Evolutionary conservation across 768 basidiomycete species (phyloP).

Genomic region (Boletus tomentosulus): DNA sequence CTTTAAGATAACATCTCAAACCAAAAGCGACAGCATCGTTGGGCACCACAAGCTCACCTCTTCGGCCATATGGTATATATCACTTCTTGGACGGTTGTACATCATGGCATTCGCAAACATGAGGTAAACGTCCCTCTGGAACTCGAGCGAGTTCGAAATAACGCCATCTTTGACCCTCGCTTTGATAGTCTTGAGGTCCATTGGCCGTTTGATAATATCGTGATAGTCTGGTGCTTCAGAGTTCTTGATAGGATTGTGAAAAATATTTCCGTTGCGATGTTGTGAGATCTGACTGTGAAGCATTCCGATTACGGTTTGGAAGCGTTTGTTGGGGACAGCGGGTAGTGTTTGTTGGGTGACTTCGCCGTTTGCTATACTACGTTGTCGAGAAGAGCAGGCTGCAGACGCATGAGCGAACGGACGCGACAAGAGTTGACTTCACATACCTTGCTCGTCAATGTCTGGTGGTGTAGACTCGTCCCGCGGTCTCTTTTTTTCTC

Average conservation of each 20-base stretch:
- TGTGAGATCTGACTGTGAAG: constrained; percentile 79
- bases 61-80: constrained; percentile 87
- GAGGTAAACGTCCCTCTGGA: constrained; percentile 82
- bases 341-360: constrained; percentile 18
- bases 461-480: constrained; percentile 23
- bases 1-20: constrained; percentile 30
- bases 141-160: constrained; percentile 80
- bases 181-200: constrained; percentile 94
- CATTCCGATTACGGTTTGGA: constrained; percentile 78
- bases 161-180: constrained; percentile 77
- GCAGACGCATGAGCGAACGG: constrained; percentile 1
- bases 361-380: constrained; percentile 15
- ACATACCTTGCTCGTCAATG: constrained; percentile 44
- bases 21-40: constrained; percentile 1
- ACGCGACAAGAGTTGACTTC: too few species aligned
- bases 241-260: constrained; percentile 84
- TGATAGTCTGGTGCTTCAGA: constrained; percentile 89
- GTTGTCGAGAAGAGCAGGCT: constrained; percentile 20
- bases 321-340: constrained; percentile 53
- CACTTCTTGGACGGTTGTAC: constrained; percentile 86
- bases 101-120: constrained; percentile 99
- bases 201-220: constrained; percentile 89
- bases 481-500: constrained; percentile 28
- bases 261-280: constrained; percentile 86
- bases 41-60: constrained; percentile 53